A percentile compares a stretch with the other conserved stretches of the same genome.
These are phyloP conservation scores for Hypoxylon sp. DNA, from an alignment of 2,329 filamentous ascomycete species.

Conservation along the genomic window DNA sequence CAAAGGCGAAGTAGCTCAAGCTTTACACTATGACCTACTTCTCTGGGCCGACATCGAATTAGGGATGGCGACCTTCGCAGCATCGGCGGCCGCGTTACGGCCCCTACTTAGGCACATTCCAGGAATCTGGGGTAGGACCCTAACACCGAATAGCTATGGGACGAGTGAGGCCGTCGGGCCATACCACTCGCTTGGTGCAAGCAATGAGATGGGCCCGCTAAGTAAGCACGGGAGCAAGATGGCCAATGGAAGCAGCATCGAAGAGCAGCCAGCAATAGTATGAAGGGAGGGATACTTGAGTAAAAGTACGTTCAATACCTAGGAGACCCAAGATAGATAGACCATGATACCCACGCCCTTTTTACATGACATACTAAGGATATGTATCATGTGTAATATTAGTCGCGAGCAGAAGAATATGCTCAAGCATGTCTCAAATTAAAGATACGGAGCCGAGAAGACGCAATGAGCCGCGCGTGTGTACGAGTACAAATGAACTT, in stretches of 20 bases:
- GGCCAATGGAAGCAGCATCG: neutral
- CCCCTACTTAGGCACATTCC: constrained; percentile 52
- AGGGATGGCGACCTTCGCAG: constrained; percentile 53
- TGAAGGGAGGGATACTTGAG: constrained; percentile 27
- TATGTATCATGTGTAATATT: neutral
- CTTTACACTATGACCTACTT: constrained; percentile 53
- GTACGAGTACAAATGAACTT: neutral
- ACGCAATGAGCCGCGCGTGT: neutral
- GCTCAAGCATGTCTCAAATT: neutral
- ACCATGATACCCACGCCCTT: neutral
- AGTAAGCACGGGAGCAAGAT: constrained; percentile 8
- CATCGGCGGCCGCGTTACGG: constrained; percentile 52
- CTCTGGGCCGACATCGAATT: constrained; percentile 55
- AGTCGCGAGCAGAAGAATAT: neutral
- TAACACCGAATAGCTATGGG: constrained; percentile 26
- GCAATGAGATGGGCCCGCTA: constrained; percentile 34
- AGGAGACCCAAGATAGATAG: neutral
- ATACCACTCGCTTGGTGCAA: constrained; percentile 30
- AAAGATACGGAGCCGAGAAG: neutral
- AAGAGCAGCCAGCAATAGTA: constrained; percentile 20
- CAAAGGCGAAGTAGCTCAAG: constrained; percentile 42
- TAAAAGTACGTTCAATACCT: neutral
- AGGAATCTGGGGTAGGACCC: constrained; percentile 26
- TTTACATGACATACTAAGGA: neutral
- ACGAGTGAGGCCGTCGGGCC: constrained; percentile 33